A percentile compares a stretch with the other conserved stretches of the same genome.
phyloP scores from a whole-genome alignment of 768 basidiomycete species.

The Mycena venus region DNA sequence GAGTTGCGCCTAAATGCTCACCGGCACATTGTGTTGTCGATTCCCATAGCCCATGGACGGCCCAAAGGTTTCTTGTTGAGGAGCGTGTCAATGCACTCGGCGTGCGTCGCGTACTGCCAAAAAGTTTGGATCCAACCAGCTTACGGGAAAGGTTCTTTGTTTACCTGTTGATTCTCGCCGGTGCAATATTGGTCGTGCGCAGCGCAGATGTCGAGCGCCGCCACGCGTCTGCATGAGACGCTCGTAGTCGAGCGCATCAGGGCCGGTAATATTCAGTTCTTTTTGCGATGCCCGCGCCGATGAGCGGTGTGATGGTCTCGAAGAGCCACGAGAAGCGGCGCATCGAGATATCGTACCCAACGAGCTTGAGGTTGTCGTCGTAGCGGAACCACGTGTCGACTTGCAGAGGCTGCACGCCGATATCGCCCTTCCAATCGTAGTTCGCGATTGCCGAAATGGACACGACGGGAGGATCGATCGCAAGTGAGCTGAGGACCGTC shows the following conservation, averaged over 20 bases:
- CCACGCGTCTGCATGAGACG: neutral
- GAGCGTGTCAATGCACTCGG: constrained; percentile 4
- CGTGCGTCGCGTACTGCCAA: neutral
- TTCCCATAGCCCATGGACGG: no score
- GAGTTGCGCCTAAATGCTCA: neutral
- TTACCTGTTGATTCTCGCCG: neutral
- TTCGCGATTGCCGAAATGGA: neutral
- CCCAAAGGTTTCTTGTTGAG: no score
- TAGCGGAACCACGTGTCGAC: constrained; percentile 15
- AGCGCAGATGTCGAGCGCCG: neutral
- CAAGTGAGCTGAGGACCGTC: neutral
- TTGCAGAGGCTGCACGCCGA: constrained; percentile 1
- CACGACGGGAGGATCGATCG: constrained; percentile 1
- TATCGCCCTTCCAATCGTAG: constrained; percentile 11
- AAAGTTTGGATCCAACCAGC: no score
- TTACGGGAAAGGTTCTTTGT: no score
- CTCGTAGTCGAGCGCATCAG: neutral
- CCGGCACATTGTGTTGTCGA: neutral
- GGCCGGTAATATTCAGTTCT: neutral
- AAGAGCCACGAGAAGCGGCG: constrained; percentile 3
- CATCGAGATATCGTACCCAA: constrained; percentile 8
- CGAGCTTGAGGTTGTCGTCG: constrained; percentile 7
- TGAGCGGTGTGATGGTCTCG: neutral
- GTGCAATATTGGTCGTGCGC: neutral
- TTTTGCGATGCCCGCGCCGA: neutral